A percentile compares a stretch with the other conserved stretches of the same genome.
These are phyloP conservation scores for Carex cristatella DNA, from an alignment of 176 grass and related monocot genomes.

Conservation along the genomic window DNA sequence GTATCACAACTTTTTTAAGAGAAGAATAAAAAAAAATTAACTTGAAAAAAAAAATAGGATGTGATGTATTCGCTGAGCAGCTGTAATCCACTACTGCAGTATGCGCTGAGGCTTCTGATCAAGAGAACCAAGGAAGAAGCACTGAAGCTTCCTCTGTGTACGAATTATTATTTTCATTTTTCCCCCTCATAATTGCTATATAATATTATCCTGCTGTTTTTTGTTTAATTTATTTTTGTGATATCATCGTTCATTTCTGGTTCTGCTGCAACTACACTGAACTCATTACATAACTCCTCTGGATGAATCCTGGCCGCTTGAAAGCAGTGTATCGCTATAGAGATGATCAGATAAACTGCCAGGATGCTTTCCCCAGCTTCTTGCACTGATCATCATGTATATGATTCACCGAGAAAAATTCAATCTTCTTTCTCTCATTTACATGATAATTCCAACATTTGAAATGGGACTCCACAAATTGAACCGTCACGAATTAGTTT, in stretches of 20 bases:
- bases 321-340: not conserved
- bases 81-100: conserved; percentile 35
- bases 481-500: not conserved
- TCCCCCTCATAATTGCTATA: not conserved
- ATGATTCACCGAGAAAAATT: too few relatives aligned
- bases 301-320: not conserved
- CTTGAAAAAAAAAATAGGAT: not conserved
- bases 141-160: conserved; percentile 36
- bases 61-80: conserved; percentile 36
- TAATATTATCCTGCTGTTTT: not conserved
- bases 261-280: not conserved
- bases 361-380: too few relatives aligned
- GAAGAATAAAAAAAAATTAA: not conserved
- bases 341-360: not conserved
- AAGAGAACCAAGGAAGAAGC: conserved; percentile 29
- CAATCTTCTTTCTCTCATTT: not conserved
- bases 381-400: too few relatives aligned
- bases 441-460: not conserved
- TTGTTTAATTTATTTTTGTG: not conserved
- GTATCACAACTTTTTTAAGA: conserved; percentile 14
- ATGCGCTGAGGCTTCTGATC: not conserved
- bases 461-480: not conserved
- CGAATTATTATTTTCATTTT: conserved; percentile 1
- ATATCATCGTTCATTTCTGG: not conserved
- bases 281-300: conserved; percentile 4